A percentile compares a stretch with the other conserved stretches of the same genome.
phyloP scores from a whole-genome alignment of 2,329 filamentous ascomycete genomes.

The Botrytis fragariae region DNA sequence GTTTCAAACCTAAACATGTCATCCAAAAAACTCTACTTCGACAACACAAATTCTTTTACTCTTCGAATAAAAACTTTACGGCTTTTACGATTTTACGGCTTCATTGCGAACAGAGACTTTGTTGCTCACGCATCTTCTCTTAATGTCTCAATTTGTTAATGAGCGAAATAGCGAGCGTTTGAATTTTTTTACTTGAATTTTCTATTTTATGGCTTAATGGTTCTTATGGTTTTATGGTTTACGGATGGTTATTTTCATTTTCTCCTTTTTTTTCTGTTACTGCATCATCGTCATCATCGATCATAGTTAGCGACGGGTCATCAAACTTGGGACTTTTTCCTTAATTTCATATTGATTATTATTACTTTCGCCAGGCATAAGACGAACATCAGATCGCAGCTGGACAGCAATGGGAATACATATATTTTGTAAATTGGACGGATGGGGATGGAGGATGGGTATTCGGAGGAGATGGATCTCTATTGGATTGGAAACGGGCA shows the following conservation, averaged over 20 bases:
- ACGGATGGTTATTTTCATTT: constrained; percentile 4
- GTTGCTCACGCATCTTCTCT: constrained; percentile 48
- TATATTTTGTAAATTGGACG: constrained; percentile 18
- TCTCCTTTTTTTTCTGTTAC: constrained; percentile 12
- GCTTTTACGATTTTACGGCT: constrained; percentile 30
- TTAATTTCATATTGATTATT: constrained; percentile 15
- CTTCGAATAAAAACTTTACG: constrained; percentile 22
- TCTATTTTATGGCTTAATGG: constrained; percentile 39
- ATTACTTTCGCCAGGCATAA: constrained; percentile 18
- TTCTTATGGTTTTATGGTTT: constrained; percentile 19
- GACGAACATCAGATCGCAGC: constrained; percentile 20
- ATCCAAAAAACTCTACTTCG: constrained; percentile 19
- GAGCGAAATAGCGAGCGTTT: constrained; percentile 34
- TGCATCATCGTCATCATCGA: constrained; percentile 21
- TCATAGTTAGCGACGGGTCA: constrained; percentile 23
- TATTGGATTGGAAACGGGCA: constrained; percentile 18
- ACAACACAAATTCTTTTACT: constrained; percentile 14
- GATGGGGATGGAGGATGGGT: constrained; percentile 3
- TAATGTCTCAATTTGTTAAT: constrained; percentile 33
- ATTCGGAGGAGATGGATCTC: constrained; percentile 15
- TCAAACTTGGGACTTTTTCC: constrained; percentile 18
- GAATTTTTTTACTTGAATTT: constrained; percentile 37
- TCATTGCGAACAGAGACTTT: constrained; percentile 41
- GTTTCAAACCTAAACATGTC: not conserved
- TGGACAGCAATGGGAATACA: constrained; percentile 20